Conservation (phyloP, 768 basidiomycete species). For the Pluteus cervinus region DNA sequence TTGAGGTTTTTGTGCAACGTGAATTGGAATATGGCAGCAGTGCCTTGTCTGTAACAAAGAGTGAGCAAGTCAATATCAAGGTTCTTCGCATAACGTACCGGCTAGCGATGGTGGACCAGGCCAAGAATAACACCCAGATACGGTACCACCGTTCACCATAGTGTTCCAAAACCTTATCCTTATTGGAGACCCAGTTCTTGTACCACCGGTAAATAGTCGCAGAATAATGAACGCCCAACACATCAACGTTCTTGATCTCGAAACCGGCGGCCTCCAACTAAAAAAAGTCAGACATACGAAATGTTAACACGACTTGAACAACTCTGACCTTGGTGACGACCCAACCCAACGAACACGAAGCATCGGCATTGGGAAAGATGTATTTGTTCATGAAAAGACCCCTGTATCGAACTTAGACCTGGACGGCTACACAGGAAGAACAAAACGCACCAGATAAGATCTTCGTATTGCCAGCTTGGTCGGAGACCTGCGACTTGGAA, state of each 20-base stretch:
- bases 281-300: neutral
- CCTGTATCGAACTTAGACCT: conserved; percentile 31
- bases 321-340: conserved; percentile 55
- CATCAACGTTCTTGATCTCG: conserved; percentile 94
- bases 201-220: conserved; percentile 92
- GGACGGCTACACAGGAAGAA: neutral
- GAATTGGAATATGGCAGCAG: conserved; percentile 92
- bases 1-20: conserved; percentile 98
- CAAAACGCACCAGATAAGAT: conserved; percentile 75
- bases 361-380: conserved; percentile 97
- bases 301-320: neutral
- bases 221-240: conserved; percentile 95
- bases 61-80: conserved; percentile 5
- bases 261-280: conserved; percentile 90
- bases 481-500: conserved; percentile 97
- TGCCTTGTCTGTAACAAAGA: conserved; percentile 61
- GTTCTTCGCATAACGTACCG: conserved; percentile 37
- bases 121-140: conserved; percentile 96
- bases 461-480: conserved; percentile 97
- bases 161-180: conserved; percentile 79
- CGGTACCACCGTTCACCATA: conserved; percentile 96
- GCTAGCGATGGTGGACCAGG: conserved; percentile 80
- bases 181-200: conserved; percentile 94
- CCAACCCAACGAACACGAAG: conserved; percentile 93
- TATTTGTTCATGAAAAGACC: conserved; percentile 99